A percentile compares a stretch with the other conserved stretches of the same genome.
Conservation (phyloP, 768 basidiomycete genomes). For the Tricholoma furcatifolium region DNA sequence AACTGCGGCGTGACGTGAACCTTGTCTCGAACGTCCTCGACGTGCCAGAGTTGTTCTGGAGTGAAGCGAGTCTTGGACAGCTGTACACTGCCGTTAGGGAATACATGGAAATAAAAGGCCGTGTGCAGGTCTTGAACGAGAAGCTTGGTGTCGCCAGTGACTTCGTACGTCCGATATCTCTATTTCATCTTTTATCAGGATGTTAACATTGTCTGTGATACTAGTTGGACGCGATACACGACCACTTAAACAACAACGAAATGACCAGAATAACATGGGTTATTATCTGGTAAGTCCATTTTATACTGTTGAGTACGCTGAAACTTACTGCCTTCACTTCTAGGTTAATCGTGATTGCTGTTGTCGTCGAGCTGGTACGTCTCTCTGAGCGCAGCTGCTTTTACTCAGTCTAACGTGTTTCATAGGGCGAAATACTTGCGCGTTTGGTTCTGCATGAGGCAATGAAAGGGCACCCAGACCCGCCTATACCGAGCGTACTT, state of each 20-base stretch:
- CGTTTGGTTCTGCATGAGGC: constrained; percentile 71
- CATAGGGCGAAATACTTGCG: constrained; percentile 79
- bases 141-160: constrained; percentile 85
- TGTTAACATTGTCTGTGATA: constrained; percentile 32
- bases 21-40: constrained; percentile 92
- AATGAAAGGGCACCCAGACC: constrained; percentile 21
- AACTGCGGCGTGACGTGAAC: constrained; percentile 85
- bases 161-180: constrained; percentile 56
- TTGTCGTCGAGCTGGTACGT: constrained; percentile 81
- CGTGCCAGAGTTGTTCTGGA: constrained; percentile 94
- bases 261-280: constrained; percentile 86
- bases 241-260: constrained; percentile 85
- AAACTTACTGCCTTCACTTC: constrained; percentile 19
- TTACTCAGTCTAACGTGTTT: neutral
- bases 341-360: constrained; percentile 88
- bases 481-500: constrained; percentile 15
- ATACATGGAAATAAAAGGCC: constrained; percentile 87
- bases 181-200: neutral
- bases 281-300: constrained; percentile 41
- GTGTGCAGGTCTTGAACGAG: constrained; percentile 87
- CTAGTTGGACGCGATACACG: constrained; percentile 89
- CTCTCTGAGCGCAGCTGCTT: neutral
- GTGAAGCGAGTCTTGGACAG: constrained; percentile 84
- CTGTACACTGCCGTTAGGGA: constrained; percentile 92
- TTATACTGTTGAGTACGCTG: constrained; percentile 14